These are phyloP conservation scores for Russula lepida DNA, from an alignment of 768 basidiomycete genomes.

Conservation along the genomic window DNA sequence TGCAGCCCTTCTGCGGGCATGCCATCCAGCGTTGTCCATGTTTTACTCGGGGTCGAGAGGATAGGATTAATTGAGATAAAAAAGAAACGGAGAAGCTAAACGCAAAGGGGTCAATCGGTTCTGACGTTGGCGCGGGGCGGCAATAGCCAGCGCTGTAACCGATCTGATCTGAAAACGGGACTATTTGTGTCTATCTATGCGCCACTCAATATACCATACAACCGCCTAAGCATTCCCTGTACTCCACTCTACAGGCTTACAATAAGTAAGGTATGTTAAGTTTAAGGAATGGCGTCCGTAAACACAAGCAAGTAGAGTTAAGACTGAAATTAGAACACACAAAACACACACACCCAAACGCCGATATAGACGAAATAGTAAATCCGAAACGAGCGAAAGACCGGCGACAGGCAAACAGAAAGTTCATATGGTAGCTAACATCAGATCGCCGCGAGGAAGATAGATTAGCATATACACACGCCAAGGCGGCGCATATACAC, in stretches of 20 bases:
- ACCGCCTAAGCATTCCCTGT: constrained; percentile 1
- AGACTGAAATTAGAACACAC: background rate
- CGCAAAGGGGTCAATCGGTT: background rate
- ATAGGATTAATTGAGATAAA: background rate
- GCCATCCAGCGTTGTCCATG: constrained; percentile 79
- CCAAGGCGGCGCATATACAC: no score
- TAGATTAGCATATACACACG: background rate
- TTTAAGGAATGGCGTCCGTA: constrained; percentile 6
- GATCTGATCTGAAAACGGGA: background rate
- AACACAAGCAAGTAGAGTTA: constrained; percentile 1
- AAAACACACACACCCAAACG: background rate
- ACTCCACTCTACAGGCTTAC: constrained; percentile 3
- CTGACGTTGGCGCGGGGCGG: background rate
- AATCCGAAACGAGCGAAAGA: constrained; percentile 11
- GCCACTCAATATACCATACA: background rate
- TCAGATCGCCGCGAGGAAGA: background rate
- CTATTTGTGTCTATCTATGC: background rate
- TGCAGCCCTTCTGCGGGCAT: constrained; percentile 54
- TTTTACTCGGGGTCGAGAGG: background rate
- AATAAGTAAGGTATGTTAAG: constrained; percentile 2
- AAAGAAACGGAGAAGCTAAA: background rate
- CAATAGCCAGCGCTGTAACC: background rate
- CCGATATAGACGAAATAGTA: constrained; percentile 7
- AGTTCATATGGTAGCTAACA: background rate
- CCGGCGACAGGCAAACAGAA: background rate